These are phyloP conservation scores for Excoecaria cochinchinensis DNA, from an alignment of 345 rosid genomes.

Conservation along the genomic window DNA sequence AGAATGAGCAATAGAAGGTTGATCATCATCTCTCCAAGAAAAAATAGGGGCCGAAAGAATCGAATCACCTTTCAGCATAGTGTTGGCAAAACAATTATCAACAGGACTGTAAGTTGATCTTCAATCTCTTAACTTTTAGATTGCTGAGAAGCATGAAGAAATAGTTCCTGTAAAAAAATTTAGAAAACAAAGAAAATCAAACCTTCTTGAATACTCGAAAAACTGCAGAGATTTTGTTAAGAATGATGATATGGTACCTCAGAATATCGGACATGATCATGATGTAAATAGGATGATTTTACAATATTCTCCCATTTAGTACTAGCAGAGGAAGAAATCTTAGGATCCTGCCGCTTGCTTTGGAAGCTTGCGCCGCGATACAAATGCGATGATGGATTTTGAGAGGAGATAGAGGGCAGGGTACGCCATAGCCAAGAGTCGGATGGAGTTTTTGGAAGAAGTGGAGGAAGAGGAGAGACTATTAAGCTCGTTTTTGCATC, in stretches of 20 bases:
- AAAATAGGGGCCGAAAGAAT: constrained; percentile 14
- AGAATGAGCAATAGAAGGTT: constrained; percentile 13
- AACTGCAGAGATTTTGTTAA: background rate
- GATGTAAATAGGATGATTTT: constrained; percentile 70
- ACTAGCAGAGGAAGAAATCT: constrained; percentile 27
- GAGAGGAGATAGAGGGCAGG: constrained; percentile 54
- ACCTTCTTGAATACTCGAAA: background rate
- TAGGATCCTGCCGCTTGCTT: constrained; percentile 41
- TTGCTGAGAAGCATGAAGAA: constrained; percentile 50
- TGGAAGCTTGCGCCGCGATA: constrained; percentile 29
- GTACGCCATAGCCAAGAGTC: constrained; percentile 92
- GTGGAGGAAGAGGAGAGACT: constrained; percentile 46
- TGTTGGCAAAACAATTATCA: constrained; percentile 13
- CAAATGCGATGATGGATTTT: constrained; percentile 37
- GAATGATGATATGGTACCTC: constrained; percentile 46
- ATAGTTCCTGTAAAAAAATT: constrained; percentile 56
- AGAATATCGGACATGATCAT: constrained; percentile 80
- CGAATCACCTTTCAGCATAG: constrained; percentile 17
- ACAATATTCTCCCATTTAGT: constrained; percentile 97
- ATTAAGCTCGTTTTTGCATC: constrained; percentile 15
- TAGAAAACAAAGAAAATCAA: background rate
- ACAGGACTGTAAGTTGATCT: constrained; percentile 8
- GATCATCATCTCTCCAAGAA: constrained; percentile 6
- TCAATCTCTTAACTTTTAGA: constrained; percentile 33
- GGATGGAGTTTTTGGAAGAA: constrained; percentile 73